Evolutionary conservation across 1,284 basidiomycete species (phyloP).

Genomic region (Pseudozyma sp.): DNA sequence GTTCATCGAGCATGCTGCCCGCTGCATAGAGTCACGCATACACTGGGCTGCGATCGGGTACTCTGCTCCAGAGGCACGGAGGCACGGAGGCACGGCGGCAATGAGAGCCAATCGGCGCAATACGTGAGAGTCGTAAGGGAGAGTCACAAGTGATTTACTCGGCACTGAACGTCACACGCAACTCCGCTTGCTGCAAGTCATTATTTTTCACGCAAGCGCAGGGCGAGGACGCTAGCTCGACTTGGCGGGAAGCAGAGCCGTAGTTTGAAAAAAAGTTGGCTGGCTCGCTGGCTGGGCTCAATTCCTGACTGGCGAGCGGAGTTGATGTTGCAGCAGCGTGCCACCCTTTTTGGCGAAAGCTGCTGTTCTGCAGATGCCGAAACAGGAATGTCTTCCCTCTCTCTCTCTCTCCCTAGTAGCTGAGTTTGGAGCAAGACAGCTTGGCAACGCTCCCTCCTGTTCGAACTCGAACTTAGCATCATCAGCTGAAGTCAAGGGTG

Average conservation of each 20-base stretch:
- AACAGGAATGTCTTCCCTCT: background rate
- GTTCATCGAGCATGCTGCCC: slow-evolving; percentile 28
- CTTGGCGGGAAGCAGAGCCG: background rate
- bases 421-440: slow-evolving; percentile 6
- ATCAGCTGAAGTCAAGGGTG: background rate
- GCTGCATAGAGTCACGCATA: background rate
- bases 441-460: background rate
- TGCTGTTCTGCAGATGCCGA: background rate
- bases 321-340: slow-evolving; percentile 13
- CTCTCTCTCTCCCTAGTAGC: background rate
- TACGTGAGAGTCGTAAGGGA: too few relatives aligned
- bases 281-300: too few relatives aligned
- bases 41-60: background rate
- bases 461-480: background rate
- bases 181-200: background rate
- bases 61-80: background rate
- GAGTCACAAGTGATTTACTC: too few relatives aligned
- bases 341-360: background rate
- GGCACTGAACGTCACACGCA: too few relatives aligned
- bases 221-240: too few relatives aligned
- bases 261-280: background rate
- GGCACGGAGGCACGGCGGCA: background rate
- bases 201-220: slow-evolving; percentile 1
- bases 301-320: slow-evolving; percentile 4
- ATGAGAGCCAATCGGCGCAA: too few relatives aligned